Conservation (phyloP, 2,329 filamentous ascomycete species). For the Dothideomycetes sp. region DNA sequence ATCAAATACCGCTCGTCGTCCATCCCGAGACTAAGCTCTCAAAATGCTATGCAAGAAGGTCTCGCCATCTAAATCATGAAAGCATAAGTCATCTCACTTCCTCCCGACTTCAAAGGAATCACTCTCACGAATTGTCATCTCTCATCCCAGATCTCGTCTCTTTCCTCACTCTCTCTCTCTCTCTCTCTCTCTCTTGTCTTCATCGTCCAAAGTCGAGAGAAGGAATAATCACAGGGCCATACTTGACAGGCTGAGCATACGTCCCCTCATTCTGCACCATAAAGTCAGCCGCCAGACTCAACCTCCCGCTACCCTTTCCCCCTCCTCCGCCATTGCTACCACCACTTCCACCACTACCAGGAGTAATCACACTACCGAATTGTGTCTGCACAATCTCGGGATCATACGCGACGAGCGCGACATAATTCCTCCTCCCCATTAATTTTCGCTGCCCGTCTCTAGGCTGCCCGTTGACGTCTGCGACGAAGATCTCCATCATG, state of each 20-base stretch:
- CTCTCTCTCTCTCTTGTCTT: too few relatives aligned
- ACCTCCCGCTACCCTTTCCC: constrained; percentile 30
- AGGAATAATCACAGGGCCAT: constrained; percentile 90
- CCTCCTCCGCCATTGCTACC: background rate
- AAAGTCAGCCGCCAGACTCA: constrained; percentile 90
- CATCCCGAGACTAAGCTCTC: too few relatives aligned
- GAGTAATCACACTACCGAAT: constrained; percentile 12
- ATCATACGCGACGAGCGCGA: constrained; percentile 88
- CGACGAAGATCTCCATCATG: constrained; percentile 99
- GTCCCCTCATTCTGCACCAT: constrained; percentile 87
- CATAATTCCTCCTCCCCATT: constrained; percentile 88
- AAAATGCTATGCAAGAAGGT: too few relatives aligned
- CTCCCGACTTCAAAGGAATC: too few relatives aligned
- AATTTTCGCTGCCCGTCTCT: constrained; percentile 73
- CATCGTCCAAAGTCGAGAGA: constrained; percentile 43
- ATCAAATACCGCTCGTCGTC: too few relatives aligned
- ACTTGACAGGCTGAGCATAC: constrained; percentile 79
- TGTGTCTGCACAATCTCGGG: constrained; percentile 56
- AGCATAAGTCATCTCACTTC: too few relatives aligned
- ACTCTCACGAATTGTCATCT: too few relatives aligned
- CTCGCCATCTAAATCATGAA: too few relatives aligned
- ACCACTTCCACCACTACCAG: constrained; percentile 20
- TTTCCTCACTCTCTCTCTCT: too few relatives aligned
- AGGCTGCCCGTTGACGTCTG: constrained; percentile 72
- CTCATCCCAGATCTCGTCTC: background rate